Evolutionary conservation across 1,284 basidiomycete species (phyloP).

Genomic region (Leccinum angustisporum): DNA sequence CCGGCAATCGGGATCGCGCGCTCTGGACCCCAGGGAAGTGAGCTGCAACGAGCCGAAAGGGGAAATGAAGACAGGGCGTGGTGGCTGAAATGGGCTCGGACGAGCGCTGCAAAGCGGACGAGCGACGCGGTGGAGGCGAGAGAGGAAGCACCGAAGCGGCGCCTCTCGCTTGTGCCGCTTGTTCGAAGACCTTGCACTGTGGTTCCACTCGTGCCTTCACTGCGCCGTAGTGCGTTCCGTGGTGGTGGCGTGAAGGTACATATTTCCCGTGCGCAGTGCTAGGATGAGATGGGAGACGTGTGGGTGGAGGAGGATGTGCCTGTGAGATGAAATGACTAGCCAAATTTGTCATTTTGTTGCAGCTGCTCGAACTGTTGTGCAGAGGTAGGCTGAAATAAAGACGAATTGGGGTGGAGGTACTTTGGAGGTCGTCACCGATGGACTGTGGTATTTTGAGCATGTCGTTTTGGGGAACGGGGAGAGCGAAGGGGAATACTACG

Average conservation of each 20-base stretch:
- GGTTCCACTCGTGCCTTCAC: no score
- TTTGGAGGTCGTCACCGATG: conserved; percentile 42
- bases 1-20: no score
- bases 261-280: conserved; percentile 29
- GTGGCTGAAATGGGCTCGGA: no score
- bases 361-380: conserved; percentile 57
- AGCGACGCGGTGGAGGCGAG: no score
- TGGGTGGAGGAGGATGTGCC: conserved; percentile 35
- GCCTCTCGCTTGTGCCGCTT: no score
- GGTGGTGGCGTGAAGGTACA: conserved; percentile 7
- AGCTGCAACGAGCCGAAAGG: no score
- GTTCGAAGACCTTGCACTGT: no score
- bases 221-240: no score
- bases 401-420: conserved; percentile 39
- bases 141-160: no score
- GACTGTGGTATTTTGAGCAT: conserved; percentile 38
- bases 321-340: conserved; percentile 35
- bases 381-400: conserved; percentile 53
- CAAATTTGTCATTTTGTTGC: conserved; percentile 38
- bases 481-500: conserved; percentile 41
- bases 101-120: no score
- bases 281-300: conserved; percentile 49
- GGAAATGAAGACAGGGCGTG: no score
- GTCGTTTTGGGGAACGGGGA: conserved; percentile 42
- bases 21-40: no score